phyloP scores from a whole-genome alignment of 2,329 filamentous ascomycete species.

The Exophiala oligosperma region DNA sequence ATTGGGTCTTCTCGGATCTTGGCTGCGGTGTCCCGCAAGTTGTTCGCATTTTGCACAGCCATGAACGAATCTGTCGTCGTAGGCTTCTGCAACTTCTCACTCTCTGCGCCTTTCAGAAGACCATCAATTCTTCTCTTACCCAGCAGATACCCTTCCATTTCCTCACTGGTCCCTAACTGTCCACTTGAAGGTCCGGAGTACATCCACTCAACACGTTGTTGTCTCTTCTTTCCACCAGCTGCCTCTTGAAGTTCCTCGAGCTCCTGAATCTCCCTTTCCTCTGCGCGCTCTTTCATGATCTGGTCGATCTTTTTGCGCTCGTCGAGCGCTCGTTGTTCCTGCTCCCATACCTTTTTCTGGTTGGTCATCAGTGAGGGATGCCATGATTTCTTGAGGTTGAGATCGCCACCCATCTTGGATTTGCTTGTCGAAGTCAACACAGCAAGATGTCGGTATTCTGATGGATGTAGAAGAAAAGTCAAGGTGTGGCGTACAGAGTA shows the following conservation, averaged over 20 bases:
- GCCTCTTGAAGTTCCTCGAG: constrained; percentile 86
- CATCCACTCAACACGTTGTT: constrained; percentile 96
- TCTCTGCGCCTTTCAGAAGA: constrained; percentile 77
- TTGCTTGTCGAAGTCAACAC: too few species aligned
- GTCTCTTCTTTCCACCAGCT: constrained; percentile 75
- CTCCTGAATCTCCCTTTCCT: constrained; percentile 90
- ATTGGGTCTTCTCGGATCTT: constrained; percentile 92
- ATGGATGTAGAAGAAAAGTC: neutral
- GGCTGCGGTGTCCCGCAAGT: constrained; percentile 72
- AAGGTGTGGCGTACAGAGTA: neutral
- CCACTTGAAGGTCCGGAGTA: constrained; percentile 83
- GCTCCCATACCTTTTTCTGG: constrained; percentile 84
- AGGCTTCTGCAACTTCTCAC: constrained; percentile 77
- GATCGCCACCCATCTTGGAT: constrained; percentile 81
- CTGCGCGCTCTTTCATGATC: constrained; percentile 86
- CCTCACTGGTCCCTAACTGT: constrained; percentile 74
- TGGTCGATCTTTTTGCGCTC: constrained; percentile 94
- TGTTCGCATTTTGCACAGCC: constrained; percentile 69
- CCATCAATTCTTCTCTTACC: constrained; percentile 91
- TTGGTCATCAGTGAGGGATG: constrained; percentile 90
- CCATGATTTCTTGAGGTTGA: constrained; percentile 76
- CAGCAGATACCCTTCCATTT: constrained; percentile 89
- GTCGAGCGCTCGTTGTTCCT: constrained; percentile 87
- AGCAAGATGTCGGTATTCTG: too few species aligned
- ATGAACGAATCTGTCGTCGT: constrained; percentile 63